A percentile compares a stretch with the other conserved stretches of the same genome.
These are phyloP conservation scores for Aspergillus costaricaensis DNA, from an alignment of 2,329 filamentous ascomycete genomes.

Conservation along the genomic window DNA sequence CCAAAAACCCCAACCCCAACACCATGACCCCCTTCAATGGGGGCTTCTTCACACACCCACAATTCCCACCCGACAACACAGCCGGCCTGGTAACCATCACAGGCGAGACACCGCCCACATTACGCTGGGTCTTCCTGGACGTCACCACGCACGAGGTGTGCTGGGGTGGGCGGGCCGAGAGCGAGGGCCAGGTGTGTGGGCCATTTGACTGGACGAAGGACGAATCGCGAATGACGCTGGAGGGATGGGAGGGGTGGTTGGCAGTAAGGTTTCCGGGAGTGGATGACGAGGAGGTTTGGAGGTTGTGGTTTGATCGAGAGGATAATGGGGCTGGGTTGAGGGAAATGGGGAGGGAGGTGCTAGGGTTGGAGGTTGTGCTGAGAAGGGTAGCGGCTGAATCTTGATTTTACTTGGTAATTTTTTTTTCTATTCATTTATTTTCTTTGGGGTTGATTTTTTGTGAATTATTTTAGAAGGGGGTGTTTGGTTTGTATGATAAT, in stretches of 20 bases:
- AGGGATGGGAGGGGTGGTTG: constrained; percentile 28
- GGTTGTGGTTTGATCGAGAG: constrained; percentile 29
- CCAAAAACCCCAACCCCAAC: constrained; percentile 17
- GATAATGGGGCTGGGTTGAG: constrained; percentile 28
- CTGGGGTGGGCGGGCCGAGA: constrained; percentile 28
- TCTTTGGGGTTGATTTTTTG: no score
- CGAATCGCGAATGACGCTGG: constrained; percentile 22
- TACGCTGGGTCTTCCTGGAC: constrained; percentile 30
- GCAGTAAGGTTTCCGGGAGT: constrained; percentile 26
- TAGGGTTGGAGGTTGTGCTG: constrained; percentile 26
- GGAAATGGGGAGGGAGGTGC: constrained; percentile 11
- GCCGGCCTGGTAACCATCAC: constrained; percentile 28
- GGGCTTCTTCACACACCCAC: constrained; percentile 27
- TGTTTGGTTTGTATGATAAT: no score
- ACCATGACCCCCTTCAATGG: constrained; percentile 27
- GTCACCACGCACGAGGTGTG: constrained; percentile 27
- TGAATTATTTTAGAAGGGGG: no score
- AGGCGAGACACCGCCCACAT: constrained; percentile 24
- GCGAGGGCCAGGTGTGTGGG: constrained; percentile 25
- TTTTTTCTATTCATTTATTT: no score
- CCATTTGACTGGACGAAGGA: constrained; percentile 27
- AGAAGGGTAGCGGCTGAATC: constrained; percentile 22
- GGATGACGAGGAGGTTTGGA: constrained; percentile 23
- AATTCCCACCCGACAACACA: constrained; percentile 26
- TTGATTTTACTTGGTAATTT: neutral